Conservation (phyloP, 1,284 basidiomycete species). For the Fomitopsis betulina region DNA sequence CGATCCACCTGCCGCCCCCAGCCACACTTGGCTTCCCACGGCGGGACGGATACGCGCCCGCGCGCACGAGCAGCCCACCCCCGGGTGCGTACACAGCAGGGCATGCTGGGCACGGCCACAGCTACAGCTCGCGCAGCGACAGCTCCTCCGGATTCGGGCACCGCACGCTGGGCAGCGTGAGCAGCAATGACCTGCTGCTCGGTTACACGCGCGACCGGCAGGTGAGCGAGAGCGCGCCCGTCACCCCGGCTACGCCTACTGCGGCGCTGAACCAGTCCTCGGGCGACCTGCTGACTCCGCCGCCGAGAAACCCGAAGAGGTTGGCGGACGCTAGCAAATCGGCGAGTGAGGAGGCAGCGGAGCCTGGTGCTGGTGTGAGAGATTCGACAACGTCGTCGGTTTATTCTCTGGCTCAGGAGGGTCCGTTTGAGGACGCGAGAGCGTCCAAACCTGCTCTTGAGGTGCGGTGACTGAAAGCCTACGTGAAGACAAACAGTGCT, state of each 20-base stretch:
- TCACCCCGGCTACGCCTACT: conserved; percentile 17
- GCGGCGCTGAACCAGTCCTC: conserved; percentile 11
- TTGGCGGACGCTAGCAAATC: conserved; percentile 18
- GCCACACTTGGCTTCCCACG: conserved; percentile 22
- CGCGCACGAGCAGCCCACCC: conserved; percentile 43
- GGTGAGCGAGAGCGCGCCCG: conserved; percentile 15
- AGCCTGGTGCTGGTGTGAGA: conserved; percentile 41
- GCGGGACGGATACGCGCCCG: conserved; percentile 39
- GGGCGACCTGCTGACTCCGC: conserved; percentile 30
- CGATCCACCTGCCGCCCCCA: conserved; percentile 26
- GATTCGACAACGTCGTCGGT: conserved; percentile 16
- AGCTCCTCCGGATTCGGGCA: conserved; percentile 18
- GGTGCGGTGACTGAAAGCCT: conserved; percentile 26
- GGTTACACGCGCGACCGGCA: conserved; percentile 31
- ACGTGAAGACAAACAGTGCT: not conserved
- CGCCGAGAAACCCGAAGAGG: conserved; percentile 40
- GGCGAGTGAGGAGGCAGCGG: conserved; percentile 29
- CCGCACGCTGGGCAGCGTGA: conserved; percentile 45
- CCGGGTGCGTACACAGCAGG: conserved; percentile 23
- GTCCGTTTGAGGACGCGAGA: conserved; percentile 49
- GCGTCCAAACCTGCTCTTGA: conserved; percentile 55
- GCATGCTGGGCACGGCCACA: conserved; percentile 21
- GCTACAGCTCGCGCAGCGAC: conserved; percentile 17
- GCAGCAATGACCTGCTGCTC: conserved; percentile 63
- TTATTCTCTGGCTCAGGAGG: conserved; percentile 31